Base-by-base conservation (phyloP, 2,329 filamentous ascomycete genomes). In the Pyrenophora tritici-repentis region DNA sequence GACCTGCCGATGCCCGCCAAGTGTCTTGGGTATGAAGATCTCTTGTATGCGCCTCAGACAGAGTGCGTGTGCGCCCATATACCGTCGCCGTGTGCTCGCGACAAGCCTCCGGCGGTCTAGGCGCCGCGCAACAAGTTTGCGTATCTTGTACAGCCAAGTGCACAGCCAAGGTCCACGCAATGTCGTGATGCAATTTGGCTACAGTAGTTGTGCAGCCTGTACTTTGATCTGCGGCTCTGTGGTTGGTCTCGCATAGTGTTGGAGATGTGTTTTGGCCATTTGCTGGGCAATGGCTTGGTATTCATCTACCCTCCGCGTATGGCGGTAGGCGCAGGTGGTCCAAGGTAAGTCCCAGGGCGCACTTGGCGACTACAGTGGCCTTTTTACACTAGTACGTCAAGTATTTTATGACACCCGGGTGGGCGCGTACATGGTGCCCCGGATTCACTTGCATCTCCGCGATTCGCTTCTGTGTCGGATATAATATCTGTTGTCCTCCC, bases 21-120 rank as follows among this genome's bases (percentile, higher is more conserved):
- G 48, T 20, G 33, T 47, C 48, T 51, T 51, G 48, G 48, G 36
- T 8, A 37, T 38, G 48, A 33, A 51, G 48, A 51, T 51, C 43
- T 8, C 13, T 17, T 18, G 44, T 26, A 37, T 51, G 48, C 48
- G 48, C 48, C 43, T 47, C 48, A 47, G 3, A 38, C 17, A 14
- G 12, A 38, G 34, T 51, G 48, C 51, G 47, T 39, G 37, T 36
- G 35, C 42, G 31, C 13, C 29, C 35, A 42, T 32, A 29, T 35
- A 42, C 20, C 31, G 29, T 29, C 33, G 37, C 38, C 17, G 38
- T 47, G 47, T 46, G 38, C 32, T 42, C 41, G 14, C 24, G 55
- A 55, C 51, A 57, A 57, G 55, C 55, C 43, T 57, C 55, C 51
- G 55, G 44, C 34, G 42, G 35, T 34, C 55, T 55, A 16, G 55